These are phyloP conservation scores for Echinochloa phyllopogon DNA, from an alignment of 176 grass and related monocot genomes.

Conservation along the genomic window DNA sequence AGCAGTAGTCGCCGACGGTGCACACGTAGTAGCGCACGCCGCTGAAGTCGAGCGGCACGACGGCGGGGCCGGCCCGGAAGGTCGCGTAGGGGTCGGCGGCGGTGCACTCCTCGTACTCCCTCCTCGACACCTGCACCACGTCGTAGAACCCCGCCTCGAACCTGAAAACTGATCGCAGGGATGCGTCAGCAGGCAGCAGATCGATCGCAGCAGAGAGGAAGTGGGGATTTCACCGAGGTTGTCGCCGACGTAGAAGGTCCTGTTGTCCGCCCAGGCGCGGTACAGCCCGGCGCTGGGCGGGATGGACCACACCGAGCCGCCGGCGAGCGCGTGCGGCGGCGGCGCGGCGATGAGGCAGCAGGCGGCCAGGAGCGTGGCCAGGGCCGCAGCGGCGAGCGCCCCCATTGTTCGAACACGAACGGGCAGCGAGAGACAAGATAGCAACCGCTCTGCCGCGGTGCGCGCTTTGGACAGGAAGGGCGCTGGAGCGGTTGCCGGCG, in stretches of 20 bases:
- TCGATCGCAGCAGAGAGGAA: no score
- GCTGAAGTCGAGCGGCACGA: constrained; percentile 30
- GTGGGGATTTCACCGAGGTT: constrained; percentile 47
- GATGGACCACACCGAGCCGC: constrained; percentile 56
- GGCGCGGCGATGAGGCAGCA: not conserved
- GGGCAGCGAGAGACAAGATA: not conserved
- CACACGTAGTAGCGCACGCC: constrained; percentile 46
- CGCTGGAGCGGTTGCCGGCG: not conserved
- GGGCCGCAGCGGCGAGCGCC: not conserved
- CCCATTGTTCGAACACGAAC: not conserved
- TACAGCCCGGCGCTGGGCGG: constrained; percentile 46
- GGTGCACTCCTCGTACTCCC: constrained; percentile 49
- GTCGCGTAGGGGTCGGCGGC: constrained; percentile 32
- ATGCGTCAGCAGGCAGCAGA: no score
- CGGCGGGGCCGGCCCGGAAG: constrained; percentile 20
- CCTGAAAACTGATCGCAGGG: constrained; percentile 46
- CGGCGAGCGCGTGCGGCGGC: not conserved
- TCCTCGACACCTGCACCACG: constrained; percentile 51
- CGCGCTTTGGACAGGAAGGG: not conserved
- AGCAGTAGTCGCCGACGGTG: constrained; percentile 60
- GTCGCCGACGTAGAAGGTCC: constrained; percentile 48
- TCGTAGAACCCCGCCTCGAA: constrained; percentile 66
- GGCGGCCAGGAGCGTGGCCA: not conserved
- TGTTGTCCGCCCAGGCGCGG: constrained; percentile 51
- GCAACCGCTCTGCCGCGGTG: not conserved